Conservation (phyloP, 108 stramenopile species). For the Skeletonema potamos region DNA sequence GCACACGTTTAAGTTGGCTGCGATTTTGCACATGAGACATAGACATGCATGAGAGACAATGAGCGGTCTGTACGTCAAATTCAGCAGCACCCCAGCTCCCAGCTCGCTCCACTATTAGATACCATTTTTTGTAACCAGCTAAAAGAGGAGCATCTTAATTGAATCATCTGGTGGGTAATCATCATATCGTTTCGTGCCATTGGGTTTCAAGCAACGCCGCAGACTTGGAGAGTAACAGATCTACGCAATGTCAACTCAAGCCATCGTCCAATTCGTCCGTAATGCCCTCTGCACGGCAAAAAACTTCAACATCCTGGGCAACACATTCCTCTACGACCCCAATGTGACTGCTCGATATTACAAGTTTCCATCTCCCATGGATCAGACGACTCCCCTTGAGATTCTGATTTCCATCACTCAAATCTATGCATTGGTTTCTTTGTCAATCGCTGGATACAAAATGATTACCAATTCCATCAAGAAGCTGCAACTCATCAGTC, state of each 20-base stretch:
- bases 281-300: conserved; percentile 85
- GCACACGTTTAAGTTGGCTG: too few relatives aligned
- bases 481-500: conserved; percentile 57
- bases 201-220: too few relatives aligned
- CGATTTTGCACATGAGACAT: too few relatives aligned
- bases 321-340: conserved; percentile 66
- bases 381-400: conserved; percentile 84
- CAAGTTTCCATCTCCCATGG: conserved; percentile 56
- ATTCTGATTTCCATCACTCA: conserved; percentile 77
- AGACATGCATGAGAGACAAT: too few relatives aligned
- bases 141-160: too few relatives aligned
- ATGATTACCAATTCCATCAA: conserved; percentile 41
- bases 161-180: too few relatives aligned
- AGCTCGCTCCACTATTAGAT: too few relatives aligned
- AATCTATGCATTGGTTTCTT: conserved; percentile 65
- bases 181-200: too few relatives aligned
- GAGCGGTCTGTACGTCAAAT: too few relatives aligned
- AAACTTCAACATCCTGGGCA: conserved; percentile 56
- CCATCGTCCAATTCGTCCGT: conserved; percentile 80
- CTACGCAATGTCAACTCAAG: conserved; percentile 11
- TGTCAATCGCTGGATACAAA: conserved; percentile 51
- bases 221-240: too few relatives aligned
- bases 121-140: too few relatives aligned
- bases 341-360: conserved; percentile 51
- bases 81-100: too few relatives aligned